A percentile compares a stretch with the other conserved stretches of the same genome.
These are phyloP conservation scores for Athelia psychrophila DNA, from an alignment of 1,284 basidiomycete species.

Conservation along the genomic window DNA sequence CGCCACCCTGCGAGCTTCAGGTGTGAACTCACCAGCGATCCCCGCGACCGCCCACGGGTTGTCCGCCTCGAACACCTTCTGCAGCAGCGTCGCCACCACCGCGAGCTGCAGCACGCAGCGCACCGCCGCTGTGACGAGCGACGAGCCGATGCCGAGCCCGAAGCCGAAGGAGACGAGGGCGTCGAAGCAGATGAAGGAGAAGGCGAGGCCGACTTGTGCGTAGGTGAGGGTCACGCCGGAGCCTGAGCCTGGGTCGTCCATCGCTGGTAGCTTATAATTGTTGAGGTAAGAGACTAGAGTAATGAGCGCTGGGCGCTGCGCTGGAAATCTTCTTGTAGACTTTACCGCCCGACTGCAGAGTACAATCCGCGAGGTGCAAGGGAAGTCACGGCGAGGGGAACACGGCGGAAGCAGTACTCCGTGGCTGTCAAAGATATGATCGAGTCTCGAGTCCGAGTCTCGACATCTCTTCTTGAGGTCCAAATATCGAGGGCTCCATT, in stretches of 20 bases:
- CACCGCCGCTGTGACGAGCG: constrained; percentile 65
- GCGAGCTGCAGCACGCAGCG: constrained; percentile 78
- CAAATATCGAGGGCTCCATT: too few species aligned
- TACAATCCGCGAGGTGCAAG: too few species aligned
- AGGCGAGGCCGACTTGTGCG: constrained; percentile 70
- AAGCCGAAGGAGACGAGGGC: constrained; percentile 60
- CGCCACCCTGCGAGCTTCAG: constrained; percentile 66
- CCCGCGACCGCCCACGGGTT: constrained; percentile 73
- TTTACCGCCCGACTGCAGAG: too few species aligned
- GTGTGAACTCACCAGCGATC: constrained; percentile 67
- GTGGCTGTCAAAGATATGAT: too few species aligned
- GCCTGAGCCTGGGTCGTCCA: background rate
- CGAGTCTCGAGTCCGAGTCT: too few species aligned
- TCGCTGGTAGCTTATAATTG: background rate
- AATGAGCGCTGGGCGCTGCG: too few species aligned
- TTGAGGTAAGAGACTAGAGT: too few species aligned
- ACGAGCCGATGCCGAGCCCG: constrained; percentile 65
- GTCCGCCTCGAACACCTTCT: constrained; percentile 72
- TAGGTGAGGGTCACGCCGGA: constrained; percentile 43
- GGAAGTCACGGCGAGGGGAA: too few species aligned
- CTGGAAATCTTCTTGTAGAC: too few species aligned
- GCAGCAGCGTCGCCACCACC: constrained; percentile 66
- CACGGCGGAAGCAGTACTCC: too few species aligned
- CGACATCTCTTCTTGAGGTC: too few species aligned
- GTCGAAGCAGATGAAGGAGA: constrained; percentile 70